These are phyloP conservation scores for Solanum gandarillasii DNA, from an alignment of 257 asterid species.

Conservation along the genomic window DNA sequence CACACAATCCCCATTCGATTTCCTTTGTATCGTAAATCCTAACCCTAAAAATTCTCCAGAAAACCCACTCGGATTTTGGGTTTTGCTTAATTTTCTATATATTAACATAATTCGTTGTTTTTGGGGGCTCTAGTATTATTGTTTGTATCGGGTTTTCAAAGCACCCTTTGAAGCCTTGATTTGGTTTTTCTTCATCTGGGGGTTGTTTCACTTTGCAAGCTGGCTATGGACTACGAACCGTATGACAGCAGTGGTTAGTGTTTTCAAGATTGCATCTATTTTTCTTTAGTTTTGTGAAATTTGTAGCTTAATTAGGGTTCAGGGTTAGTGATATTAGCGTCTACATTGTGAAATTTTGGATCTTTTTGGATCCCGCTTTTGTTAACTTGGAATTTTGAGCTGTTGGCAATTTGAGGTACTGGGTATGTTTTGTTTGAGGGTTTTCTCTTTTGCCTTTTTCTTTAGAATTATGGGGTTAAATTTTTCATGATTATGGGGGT, in stretches of 20 bases:
- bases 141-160: not conserved
- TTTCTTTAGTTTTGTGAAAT: not conserved
- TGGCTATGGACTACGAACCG: conserved; percentile 60
- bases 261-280: not conserved
- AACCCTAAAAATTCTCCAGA: not conserved
- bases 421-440: not conserved
- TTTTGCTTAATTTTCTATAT: not conserved
- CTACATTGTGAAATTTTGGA: not conserved
- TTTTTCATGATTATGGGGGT: not conserved
- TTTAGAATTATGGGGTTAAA: not conserved
- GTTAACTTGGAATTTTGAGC: not conserved
- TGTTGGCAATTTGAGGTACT: not conserved
- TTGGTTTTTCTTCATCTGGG: not conserved
- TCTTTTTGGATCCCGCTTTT: not conserved
- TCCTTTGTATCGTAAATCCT: not conserved
- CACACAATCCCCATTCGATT: not conserved
- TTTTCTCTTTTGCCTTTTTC: not conserved
- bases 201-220: not conserved
- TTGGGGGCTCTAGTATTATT: not conserved
- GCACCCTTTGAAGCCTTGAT: not conserved
- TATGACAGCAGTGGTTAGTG: conserved; percentile 23
- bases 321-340: not conserved
- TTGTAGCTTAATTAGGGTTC: not conserved
- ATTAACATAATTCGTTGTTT: not conserved
- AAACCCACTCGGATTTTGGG: not conserved